Conservation (phyloP, 148 eudicot genomes). For the Chenopodium album region DNA sequence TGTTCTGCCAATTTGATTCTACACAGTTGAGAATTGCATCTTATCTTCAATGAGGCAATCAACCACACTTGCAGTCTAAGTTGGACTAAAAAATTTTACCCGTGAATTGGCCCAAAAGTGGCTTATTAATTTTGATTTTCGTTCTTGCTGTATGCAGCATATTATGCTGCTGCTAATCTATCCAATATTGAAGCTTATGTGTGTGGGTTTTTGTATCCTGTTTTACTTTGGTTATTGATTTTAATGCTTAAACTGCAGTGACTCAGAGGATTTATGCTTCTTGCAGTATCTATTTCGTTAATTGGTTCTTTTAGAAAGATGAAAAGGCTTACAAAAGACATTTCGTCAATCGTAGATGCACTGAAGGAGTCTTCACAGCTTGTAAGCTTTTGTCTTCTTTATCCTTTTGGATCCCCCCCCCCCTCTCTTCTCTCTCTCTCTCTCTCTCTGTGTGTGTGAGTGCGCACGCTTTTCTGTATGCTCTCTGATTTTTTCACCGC, state of each 20-base stretch:
- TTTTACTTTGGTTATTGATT: conserved; percentile 8
- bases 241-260: conserved; percentile 11
- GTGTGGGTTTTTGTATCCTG: background rate
- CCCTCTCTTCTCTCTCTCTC: background rate
- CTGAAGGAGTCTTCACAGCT: conserved; percentile 75
- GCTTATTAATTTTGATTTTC: background rate
- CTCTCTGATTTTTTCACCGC: background rate
- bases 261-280: conserved; percentile 26
- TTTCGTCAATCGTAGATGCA: conserved; percentile 58
- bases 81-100: too few relatives aligned
- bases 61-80: too few relatives aligned
- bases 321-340: conserved; percentile 71
- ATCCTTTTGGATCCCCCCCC: background rate
- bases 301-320: conserved; percentile 79
- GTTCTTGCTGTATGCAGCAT: background rate
- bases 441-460: background rate
- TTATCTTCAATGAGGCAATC: too few relatives aligned
- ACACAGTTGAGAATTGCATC: too few relatives aligned
- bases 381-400: conserved; percentile 44
- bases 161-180: background rate
- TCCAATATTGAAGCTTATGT: background rate
- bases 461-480: background rate
- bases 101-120: background rate
- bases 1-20: too few relatives aligned
- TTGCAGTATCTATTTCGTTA: conserved; percentile 80